phyloP scores from a whole-genome alignment of 169 alveolate genomes.

The Babesia divergens region DNA sequence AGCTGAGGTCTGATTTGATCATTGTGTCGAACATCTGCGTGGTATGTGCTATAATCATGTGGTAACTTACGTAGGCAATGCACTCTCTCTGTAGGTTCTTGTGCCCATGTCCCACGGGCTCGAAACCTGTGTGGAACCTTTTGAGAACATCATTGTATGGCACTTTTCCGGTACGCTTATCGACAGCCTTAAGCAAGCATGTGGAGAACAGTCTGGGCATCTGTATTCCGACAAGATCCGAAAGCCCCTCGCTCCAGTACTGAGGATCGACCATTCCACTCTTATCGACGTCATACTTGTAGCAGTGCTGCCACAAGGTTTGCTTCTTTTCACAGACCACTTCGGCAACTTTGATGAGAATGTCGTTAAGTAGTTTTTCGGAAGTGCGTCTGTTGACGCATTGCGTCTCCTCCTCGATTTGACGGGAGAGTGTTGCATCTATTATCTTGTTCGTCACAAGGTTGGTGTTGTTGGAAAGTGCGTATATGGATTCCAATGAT shows the following conservation, averaged over 20 bases:
- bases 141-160: conserved; percentile 70
- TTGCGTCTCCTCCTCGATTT: conserved; percentile 43
- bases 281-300: conserved; percentile 44
- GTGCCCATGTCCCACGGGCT: conserved; percentile 46
- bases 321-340: conserved; percentile 59
- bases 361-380: conserved; percentile 35
- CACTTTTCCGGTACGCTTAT: conserved; percentile 50
- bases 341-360: conserved; percentile 45
- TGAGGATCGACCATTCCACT: conserved; percentile 43
- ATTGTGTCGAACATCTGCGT: conserved; percentile 77
- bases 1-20: conserved; percentile 75
- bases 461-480: conserved; percentile 60
- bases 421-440: conserved; percentile 32
- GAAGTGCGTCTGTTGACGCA: conserved; percentile 13
- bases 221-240: conserved; percentile 40
- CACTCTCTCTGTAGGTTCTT: conserved; percentile 56
- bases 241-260: conserved; percentile 62
- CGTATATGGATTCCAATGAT: conserved; percentile 72
- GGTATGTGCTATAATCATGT: background rate
- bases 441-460: conserved; percentile 45
- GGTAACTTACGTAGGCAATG: conserved; percentile 37
- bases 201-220: conserved; percentile 67
- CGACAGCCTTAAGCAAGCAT: conserved; percentile 63
- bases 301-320: conserved; percentile 57
- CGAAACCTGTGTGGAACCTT: conserved; percentile 57